Evolutionary conservation across 345 rosid species (phyloP), one percentile per base, ranked within the genome.

Genomic region (Salix koriyanagi): DNA sequence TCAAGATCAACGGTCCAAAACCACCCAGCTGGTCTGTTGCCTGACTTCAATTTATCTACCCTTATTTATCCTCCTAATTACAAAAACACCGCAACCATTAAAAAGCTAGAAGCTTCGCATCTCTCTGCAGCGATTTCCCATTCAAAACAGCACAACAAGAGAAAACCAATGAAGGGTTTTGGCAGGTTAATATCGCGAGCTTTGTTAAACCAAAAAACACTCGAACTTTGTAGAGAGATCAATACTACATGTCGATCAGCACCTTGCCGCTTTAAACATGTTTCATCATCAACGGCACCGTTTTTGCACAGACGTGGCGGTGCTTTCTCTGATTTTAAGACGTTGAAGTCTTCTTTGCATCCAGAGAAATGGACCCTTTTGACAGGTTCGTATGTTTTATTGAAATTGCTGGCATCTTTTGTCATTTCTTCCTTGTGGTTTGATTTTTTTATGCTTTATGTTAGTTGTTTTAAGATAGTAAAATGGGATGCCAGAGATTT

Each of bases 311-410:
- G 48, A 65, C 15, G 5, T 42, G 11, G 79, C 56, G 14, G 41
- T 12, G 50, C 23, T 42, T 64, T 69, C 12, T 75, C 78, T 46
- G 13, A 61, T 79, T 70, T 23, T 23, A 66, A 42, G 37, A 46
- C 81, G 0, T 50, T 56, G 9, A 77, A 42, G 84, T 67, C 65
- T 21, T 73, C 79, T 30, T 30, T 73, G 77, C 75, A 9, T 8
- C 76, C 73, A 13, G 37, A 52, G 44, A 82, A 78, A 75, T 84
- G 76, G 87, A 80, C 69, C 74, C 74, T 37, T 67, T 80, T 82
- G 15, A 77, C 78, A 88, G 91, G 96, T 90, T 32, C 56, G 72
- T 54, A 23, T n/a, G 23, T 21, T 76, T 37, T 25, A 37, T 34
- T 66, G 37, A 2, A 23, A 58, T 75, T 75, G 30, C 4, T 32